Base-by-base conservation (phyloP, 1,139 yeast genomes). In the Hansenula anomala region DNA sequence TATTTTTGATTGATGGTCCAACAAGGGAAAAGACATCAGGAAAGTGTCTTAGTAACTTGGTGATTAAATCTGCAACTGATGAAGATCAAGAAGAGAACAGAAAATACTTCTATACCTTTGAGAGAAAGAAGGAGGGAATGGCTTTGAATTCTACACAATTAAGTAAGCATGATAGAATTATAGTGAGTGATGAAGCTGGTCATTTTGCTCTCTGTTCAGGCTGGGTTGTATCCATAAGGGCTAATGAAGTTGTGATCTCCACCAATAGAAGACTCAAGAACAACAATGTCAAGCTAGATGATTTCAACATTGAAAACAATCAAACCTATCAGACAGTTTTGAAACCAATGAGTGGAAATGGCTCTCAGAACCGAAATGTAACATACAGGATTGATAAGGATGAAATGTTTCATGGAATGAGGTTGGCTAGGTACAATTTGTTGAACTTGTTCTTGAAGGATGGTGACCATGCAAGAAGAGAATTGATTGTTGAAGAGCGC, bases 171-270 rank as follows among this genome's bases (percentile, higher is more conserved):
- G 92, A 83, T 54, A 60, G 75, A 31, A 73, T 90, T 2, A 69
- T 84, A 18, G 66, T 89, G 1, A 87, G 96, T 52, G 96, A 87
- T 56, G 95, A 86, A 51, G 49, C 60, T 0, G 96, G 96, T 1
- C 89, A 83, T 57, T 80, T 81, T 58, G 85, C 88, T 0, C 55
- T 89, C 23, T 78, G 89, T 2, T 69, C 69, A 41, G 96, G 95
- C 0, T 61, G 59, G 36, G 67, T 89, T 5, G 59, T 66, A 11
- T 53, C 60, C 3, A 62, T 86, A 0, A 58, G 68, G 22, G 58
- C 67, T 0, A 60, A 60, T 17, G 45, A 29, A 4, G 29, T 53
- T 3, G 37, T 40, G 2, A 36, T 53, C 9, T 41, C 47, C 6
- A 46, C 55, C 1, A 27, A 50, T 47, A n/a, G 52, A 52, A n/a